Base-by-base conservation (phyloP, 2,329 filamentous ascomycete species). In the Aureobasidium sp. region DNA sequence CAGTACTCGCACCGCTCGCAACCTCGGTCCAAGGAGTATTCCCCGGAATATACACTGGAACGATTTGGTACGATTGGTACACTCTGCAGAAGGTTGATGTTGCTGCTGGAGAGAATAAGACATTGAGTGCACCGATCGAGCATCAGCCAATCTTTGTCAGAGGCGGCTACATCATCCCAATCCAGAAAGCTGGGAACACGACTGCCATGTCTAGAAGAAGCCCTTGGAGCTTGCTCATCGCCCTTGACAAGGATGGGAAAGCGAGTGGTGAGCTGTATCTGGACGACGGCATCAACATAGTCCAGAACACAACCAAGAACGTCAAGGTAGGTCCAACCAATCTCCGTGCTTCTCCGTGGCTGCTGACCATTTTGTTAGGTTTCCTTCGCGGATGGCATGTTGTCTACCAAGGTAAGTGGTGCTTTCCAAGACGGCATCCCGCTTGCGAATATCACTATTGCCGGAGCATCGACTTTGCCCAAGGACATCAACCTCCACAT, bases 41-140 rank as follows among this genome's bases (percentile, higher is more conserved):
- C 57, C 67, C 67, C 4, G 67, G 67, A 27, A 61, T 68, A 8
- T 65, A 55, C 0, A 38, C 60, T 4, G 67, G 65, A n/a, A 65
- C 63, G 0, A 62, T 65, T 3, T 69, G 67, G 66, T 69, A 69
- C 37, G 67, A 69, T 50, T 66, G 65, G 64, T 69, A 68, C 53
- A 65, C 65, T 4, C 60, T 68, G 1, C 29, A 65, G 10, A 64
- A 63, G 17, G 51, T 66, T 7, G 19, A 66, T 7, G 66, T 59
- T 2, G 60, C 57, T 4, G 40, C 67, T 4, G 64, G 64, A 9
- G 66, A 67, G 63, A 68, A 69, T 46, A 66, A 63, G 61, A 68
- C 67, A 3, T 19, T 68, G 15, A 55, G 61, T 2, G 67, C 67
- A 11, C 67, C 67, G 15, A 51, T 69, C 11, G 58, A 58, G 42